phyloP scores from a whole-genome alignment of 1,284 basidiomycete genomes.

The Tylopilus sp. region DNA sequence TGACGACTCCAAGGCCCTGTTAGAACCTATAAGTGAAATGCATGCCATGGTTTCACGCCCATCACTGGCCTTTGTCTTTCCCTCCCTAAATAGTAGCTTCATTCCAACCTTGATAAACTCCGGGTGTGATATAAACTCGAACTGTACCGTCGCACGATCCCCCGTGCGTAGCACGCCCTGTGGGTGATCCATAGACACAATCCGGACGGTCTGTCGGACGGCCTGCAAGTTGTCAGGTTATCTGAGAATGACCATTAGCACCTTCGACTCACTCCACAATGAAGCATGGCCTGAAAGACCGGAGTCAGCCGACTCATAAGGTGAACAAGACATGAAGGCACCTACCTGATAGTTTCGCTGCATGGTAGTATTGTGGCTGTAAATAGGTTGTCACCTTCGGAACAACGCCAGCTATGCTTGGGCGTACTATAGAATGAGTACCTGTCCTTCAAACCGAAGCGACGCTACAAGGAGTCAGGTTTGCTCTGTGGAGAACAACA shows the following conservation, averaged over 20 bases:
- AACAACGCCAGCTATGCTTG: neutral
- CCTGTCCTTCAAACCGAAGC: slow-evolving; percentile 78
- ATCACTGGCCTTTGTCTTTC: slow-evolving; percentile 77
- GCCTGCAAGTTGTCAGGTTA: slow-evolving; percentile 44
- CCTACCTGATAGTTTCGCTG: slow-evolving; percentile 84
- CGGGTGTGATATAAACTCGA: slow-evolving; percentile 87
- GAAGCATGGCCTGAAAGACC: slow-evolving; percentile 68
- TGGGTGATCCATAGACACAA: slow-evolving; percentile 84
- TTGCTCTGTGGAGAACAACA: neutral
- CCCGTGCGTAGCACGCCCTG: slow-evolving; percentile 86
- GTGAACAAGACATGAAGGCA: neutral
- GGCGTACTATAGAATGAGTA: slow-evolving; percentile 76
- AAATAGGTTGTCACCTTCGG: slow-evolving; percentile 22
- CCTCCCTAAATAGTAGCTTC: slow-evolving; percentile 88
- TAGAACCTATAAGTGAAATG: neutral
- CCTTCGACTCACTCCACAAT: slow-evolving; percentile 63
- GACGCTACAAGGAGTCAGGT: slow-evolving; percentile 48
- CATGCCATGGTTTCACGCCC: neutral
- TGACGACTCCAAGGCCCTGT: slow-evolving; percentile 45
- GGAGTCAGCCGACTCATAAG: neutral
- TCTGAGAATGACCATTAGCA: neutral
- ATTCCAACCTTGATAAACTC: slow-evolving; percentile 91
- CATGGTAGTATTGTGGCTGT: slow-evolving; percentile 86
- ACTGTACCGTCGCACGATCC: slow-evolving; percentile 84
- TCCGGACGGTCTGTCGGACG: slow-evolving; percentile 86